A percentile compares a stretch with the other conserved stretches of the same genome.
These are phyloP conservation scores for Murraya paniculata DNA, from an alignment of 345 rosid genomes.

Conservation along the genomic window DNA sequence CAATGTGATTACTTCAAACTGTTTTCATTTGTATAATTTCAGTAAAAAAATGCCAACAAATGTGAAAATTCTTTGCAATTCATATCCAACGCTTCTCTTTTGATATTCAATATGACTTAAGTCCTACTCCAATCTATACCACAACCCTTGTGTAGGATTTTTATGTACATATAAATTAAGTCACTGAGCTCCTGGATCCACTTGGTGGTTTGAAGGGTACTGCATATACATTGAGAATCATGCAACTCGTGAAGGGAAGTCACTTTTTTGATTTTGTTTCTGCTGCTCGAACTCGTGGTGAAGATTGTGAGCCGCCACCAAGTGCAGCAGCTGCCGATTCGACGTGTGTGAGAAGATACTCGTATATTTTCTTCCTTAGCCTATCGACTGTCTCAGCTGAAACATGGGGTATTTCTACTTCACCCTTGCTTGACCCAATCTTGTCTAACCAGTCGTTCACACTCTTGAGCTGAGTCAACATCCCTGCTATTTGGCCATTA, in stretches of 20 bases:
- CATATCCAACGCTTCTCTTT: slow-evolving; percentile 18
- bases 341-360: slow-evolving; percentile 83
- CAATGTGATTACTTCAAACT: slow-evolving; percentile 2
- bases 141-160: slow-evolving; percentile 21
- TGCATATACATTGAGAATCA: neutral
- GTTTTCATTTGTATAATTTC: slow-evolving; percentile 17
- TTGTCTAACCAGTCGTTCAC: slow-evolving; percentile 93
- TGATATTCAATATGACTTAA: neutral
- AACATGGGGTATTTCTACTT: slow-evolving; percentile 43
- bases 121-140: slow-evolving; percentile 16
- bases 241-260: neutral
- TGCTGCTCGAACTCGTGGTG: slow-evolving; percentile 33
- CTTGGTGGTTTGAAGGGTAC: slow-evolving; percentile 12
- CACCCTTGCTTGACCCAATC: slow-evolving; percentile 59
- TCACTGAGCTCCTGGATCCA: slow-evolving; percentile 4
- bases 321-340: slow-evolving; percentile 96
- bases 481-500: slow-evolving; percentile 86
- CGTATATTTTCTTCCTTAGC: slow-evolving; percentile 85
- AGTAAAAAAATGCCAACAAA: slow-evolving; percentile 12
- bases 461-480: slow-evolving; percentile 89
- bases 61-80: neutral
- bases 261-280: slow-evolving; percentile 60
- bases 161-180: slow-evolving; percentile 22
- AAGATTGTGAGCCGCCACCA: slow-evolving; percentile 59
- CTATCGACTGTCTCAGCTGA: slow-evolving; percentile 63